Conservation (phyloP, 768 basidiomycete species). For the Harrya chromipes region DNA sequence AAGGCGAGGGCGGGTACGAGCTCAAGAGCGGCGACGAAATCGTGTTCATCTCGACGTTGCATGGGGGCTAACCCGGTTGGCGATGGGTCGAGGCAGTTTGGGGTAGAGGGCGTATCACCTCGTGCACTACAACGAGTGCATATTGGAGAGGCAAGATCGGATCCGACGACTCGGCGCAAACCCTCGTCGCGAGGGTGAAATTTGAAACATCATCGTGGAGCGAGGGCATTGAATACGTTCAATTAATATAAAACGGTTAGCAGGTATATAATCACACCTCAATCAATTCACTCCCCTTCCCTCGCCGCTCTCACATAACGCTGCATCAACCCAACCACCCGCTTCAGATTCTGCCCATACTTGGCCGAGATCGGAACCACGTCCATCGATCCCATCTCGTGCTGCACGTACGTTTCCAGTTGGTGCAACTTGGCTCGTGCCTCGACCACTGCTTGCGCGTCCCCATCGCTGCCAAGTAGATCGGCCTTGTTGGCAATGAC, state of each 20-base stretch:
- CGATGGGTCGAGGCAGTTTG: too few species aligned
- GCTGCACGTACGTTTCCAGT: conserved; percentile 55
- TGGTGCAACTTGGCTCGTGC: conserved; percentile 55
- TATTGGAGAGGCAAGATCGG: too few species aligned
- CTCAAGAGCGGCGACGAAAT: conserved; percentile 82
- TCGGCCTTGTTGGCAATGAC: conserved; percentile 97
- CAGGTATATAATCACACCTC: not conserved
- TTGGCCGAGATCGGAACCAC: conserved; percentile 86
- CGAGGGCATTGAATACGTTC: too few species aligned
- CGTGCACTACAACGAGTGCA: too few species aligned
- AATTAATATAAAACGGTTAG: not conserved
- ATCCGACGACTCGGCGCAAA: too few species aligned
- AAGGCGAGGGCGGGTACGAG: conserved; percentile 86
- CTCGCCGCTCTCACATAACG: conserved; percentile 58
- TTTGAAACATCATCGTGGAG: too few species aligned
- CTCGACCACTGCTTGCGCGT: conserved; percentile 44
- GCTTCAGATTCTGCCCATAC: conserved; percentile 74
- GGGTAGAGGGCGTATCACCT: too few species aligned
- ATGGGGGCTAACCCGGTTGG: conserved; percentile 48
- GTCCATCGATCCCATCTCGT: conserved; percentile 50
- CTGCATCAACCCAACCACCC: conserved; percentile 66
- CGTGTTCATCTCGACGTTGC: conserved; percentile 94
- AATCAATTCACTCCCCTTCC: not conserved
- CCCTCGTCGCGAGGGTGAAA: too few species aligned
- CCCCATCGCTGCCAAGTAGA: conserved; percentile 53